Base-by-base conservation (phyloP, 306 rosid genomes). In the Cucurbita moschata region DNA sequence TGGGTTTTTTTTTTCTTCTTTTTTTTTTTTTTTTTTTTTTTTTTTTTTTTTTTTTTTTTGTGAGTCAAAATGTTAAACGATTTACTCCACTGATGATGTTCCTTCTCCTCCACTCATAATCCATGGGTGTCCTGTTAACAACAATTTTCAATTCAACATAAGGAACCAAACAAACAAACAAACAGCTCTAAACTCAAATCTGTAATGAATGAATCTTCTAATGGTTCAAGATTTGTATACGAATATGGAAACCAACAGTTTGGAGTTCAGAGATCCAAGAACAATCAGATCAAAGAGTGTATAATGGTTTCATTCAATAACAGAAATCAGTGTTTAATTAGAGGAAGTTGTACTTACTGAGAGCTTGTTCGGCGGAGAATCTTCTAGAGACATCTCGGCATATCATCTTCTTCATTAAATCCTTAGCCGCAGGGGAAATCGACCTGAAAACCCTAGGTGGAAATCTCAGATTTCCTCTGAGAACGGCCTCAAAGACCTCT, bases 361-460 rank as follows among this genome's bases (percentile, higher is more conserved):
- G 81, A 37, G 95, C 96, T 66, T 89, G 96, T 1, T 89, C 89
- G 0, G 92, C 96, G 0, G 96, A 82, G 0, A 92, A 49, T 74
- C 96, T 75, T 43, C 85, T 78, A 0, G 89, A 86, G 1, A 73
- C 65, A 65, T 92, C 96, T 51, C 85, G 82, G 14, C 87, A 89
- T 42, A 92, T 83, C 96, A 92, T 86, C 83, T 88, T 92, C 83
- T 86, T 86, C 74, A 92, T 38, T 11, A 92, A 83, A 80, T 92
- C 97, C 81, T 89, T 92, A 1, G 92, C 95, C 23, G 79, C 18
- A 0, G 90, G 26, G 3, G 97, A 92, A 0, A 92, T 87, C 5
- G 90, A 73, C 75, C 87, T 75, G 73, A 92, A 92, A 56, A 84
- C 26, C 74, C 82, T 81, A 0, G 90, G 76, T 0, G 96, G 97